phyloP scores from a whole-genome alignment of 495 filamentous ascomycete species.

The Neurospora sp. region DNA sequence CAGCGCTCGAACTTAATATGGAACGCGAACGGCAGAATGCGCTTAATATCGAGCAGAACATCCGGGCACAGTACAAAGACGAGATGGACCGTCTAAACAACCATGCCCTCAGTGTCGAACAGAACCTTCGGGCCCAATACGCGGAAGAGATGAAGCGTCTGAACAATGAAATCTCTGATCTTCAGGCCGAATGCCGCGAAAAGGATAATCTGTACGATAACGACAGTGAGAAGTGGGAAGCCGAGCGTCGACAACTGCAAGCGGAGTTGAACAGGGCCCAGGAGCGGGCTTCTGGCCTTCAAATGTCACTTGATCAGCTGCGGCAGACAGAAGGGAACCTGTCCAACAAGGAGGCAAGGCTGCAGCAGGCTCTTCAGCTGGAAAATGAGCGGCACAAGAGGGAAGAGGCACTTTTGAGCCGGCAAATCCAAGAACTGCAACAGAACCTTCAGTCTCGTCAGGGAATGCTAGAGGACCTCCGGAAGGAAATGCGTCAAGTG shows the following conservation, averaged over 20 bases:
- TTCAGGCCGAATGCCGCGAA: constrained; percentile 63
- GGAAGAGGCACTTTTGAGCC: constrained; percentile 27
- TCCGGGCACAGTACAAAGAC: constrained; percentile 48
- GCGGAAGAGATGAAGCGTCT: constrained; percentile 53
- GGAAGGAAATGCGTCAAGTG: constrained; percentile 42
- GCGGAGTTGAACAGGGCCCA: constrained; percentile 57
- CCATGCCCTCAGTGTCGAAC: constrained; percentile 47
- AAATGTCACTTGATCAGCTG: constrained; percentile 63
- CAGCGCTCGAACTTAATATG: constrained; percentile 49
- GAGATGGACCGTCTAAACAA: constrained; percentile 53
- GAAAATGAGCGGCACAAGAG: constrained; percentile 34
- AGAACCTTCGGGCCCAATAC: constrained; percentile 47
- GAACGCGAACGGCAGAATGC: constrained; percentile 51
- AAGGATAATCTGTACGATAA: constrained; percentile 60
- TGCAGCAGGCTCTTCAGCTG: constrained; percentile 43
- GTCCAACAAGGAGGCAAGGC: constrained; percentile 52
- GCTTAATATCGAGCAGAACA: constrained; percentile 46
- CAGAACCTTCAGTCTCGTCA: constrained; percentile 35
- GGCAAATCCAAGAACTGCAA: constrained; percentile 38
- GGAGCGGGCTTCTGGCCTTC: constrained; percentile 57
- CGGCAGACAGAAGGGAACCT: constrained; percentile 57
- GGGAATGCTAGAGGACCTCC: constrained; percentile 29
- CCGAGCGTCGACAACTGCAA: constrained; percentile 52
- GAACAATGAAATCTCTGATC: constrained; percentile 53
- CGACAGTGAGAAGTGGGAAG: constrained; percentile 63